phyloP scores from a whole-genome alignment of 75 land plant genomes.

The Pinus albicaulis region DNA sequence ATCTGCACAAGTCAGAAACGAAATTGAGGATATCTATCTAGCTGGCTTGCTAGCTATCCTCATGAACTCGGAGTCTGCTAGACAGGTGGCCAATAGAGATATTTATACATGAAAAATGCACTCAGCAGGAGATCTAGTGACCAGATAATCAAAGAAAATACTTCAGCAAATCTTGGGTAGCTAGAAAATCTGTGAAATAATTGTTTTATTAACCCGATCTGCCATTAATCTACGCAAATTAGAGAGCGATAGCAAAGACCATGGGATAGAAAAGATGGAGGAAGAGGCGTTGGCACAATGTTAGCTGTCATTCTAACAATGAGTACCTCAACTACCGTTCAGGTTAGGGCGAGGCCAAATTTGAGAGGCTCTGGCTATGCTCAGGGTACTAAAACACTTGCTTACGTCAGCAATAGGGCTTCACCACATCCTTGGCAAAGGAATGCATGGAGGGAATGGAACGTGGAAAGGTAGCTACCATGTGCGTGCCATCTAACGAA shows the following conservation, averaged over 20 bases:
- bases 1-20: not conserved
- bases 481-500: too few species aligned
- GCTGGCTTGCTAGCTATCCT: too few species aligned
- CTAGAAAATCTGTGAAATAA: not conserved
- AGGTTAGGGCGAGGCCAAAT: not conserved
- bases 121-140: too few species aligned
- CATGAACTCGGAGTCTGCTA: not conserved
- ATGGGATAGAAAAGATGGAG: not conserved
- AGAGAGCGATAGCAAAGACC: not conserved
- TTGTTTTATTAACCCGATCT: not conserved
- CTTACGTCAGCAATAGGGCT: too few species aligned
- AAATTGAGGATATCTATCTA: too few species aligned
- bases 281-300: not conserved
- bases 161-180: too few species aligned
- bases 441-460: too few species aligned
- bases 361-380: too few species aligned
- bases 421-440: too few species aligned
- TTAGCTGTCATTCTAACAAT: not conserved
- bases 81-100: not conserved
- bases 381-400: too few species aligned
- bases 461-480: too few species aligned
- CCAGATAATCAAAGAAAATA: too few species aligned
- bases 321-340: slow-evolving; percentile 4
- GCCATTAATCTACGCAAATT: not conserved
- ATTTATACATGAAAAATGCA: not conserved